Conservation (phyloP, 495 filamentous ascomycete species). For the Podospora didyma region DNA sequence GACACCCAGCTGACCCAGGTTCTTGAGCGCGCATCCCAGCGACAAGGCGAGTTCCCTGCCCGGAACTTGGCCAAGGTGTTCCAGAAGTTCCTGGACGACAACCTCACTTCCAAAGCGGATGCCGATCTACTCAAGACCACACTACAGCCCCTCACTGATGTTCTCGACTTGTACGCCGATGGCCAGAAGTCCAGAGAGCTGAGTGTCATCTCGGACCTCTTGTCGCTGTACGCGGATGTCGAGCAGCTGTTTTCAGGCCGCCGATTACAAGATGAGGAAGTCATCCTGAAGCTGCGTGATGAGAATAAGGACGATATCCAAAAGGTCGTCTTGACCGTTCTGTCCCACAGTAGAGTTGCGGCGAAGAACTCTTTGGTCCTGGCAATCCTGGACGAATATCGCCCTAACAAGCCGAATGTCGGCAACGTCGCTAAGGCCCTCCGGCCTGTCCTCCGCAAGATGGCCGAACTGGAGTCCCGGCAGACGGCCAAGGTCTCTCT, state of each 20-base stretch:
- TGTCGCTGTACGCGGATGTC: slow-evolving; percentile 75
- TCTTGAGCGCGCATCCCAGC: slow-evolving; percentile 72
- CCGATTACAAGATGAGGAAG: slow-evolving; percentile 85
- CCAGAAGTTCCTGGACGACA: slow-evolving; percentile 84
- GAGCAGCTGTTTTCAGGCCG: slow-evolving; percentile 85
- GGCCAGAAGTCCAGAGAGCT: slow-evolving; percentile 91
- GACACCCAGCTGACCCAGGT: slow-evolving; percentile 75
- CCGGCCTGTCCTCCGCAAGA: slow-evolving; percentile 72
- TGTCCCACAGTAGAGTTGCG: slow-evolving; percentile 87
- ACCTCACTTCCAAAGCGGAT: slow-evolving; percentile 59
- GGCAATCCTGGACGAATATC: slow-evolving; percentile 89
- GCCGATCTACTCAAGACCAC: slow-evolving; percentile 67
- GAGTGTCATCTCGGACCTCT: slow-evolving; percentile 68
- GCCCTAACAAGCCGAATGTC: slow-evolving; percentile 86
- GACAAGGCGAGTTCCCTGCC: slow-evolving; percentile 86
- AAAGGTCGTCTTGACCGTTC: slow-evolving; percentile 78
- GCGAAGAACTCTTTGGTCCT: slow-evolving; percentile 94
- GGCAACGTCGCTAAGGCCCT: slow-evolving; percentile 88
- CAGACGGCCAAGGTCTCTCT: slow-evolving; percentile 91
- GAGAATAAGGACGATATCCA: slow-evolving; percentile 89
- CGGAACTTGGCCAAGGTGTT: slow-evolving; percentile 83
- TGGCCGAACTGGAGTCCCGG: slow-evolving; percentile 86
- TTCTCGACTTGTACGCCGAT: slow-evolving; percentile 80
- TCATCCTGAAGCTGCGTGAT: slow-evolving; percentile 88
- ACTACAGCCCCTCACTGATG: slow-evolving; percentile 71